phyloP scores from a whole-genome alignment of 192 early-diverging fungal genomes.

The Podila verticillata region DNA sequence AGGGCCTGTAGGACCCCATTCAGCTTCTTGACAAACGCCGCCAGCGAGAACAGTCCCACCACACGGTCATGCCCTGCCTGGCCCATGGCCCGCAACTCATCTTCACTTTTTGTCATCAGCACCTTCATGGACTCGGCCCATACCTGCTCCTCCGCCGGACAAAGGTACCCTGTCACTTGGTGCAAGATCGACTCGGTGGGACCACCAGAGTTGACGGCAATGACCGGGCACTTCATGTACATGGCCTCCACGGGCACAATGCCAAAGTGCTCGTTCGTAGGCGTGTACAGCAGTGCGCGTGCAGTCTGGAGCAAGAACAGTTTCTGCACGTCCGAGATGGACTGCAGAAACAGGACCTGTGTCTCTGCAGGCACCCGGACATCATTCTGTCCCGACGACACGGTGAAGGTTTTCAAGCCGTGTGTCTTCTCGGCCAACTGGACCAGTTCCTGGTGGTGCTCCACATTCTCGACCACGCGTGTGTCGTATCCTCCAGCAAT shows the following conservation, averaged over 20 bases:
- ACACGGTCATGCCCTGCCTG: conserved; percentile 69
- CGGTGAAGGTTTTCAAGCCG: conserved; percentile 56
- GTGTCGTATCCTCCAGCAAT: conserved; percentile 92
- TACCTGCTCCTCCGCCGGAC: conserved; percentile 61
- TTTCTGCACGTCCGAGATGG: conserved; percentile 85
- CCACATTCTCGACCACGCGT: conserved; percentile 87
- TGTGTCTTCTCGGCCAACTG: conserved; percentile 56
- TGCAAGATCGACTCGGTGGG: conserved; percentile 85
- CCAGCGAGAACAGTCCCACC: conserved; percentile 68
- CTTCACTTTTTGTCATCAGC: conserved; percentile 54
- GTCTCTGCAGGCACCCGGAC: conserved; percentile 44
- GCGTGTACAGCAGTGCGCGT: conserved; percentile 85
- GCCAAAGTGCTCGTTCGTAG: conserved; percentile 94
- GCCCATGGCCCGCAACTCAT: conserved; percentile 68
- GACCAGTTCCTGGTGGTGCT: conserved; percentile 79
- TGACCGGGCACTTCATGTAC: conserved; percentile 87
- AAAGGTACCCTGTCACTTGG: conserved; percentile 80
- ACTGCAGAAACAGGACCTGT: conserved; percentile 89
- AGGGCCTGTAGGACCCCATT: conserved; percentile 65
- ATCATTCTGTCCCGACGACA: conserved; percentile 43
- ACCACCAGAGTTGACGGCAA: conserved; percentile 88
- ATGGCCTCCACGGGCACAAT: conserved; percentile 98
- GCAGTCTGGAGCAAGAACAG: conserved; percentile 73
- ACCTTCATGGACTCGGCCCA: conserved; percentile 73
- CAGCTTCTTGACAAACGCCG: conserved; percentile 73